Base-by-base conservation (phyloP, 352 stramenopile genomes). In the Globisporangium canariense region DNA sequence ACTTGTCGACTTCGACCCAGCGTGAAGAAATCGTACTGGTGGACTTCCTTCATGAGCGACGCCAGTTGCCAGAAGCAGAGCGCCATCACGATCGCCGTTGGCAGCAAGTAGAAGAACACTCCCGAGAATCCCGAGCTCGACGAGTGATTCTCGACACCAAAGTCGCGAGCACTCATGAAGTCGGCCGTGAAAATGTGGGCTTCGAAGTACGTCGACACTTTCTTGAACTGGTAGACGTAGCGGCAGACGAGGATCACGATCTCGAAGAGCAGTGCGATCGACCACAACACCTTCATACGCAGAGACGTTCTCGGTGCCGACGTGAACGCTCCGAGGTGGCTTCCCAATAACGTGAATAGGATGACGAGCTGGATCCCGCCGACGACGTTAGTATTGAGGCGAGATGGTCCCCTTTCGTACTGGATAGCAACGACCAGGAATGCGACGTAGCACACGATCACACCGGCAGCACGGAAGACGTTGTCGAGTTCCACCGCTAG, bases 1-100 rank as follows among this genome's bases (percentile, higher is more conserved):
- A 86, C 73, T 6, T 69, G 45, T 20, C 65, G 68, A 53, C 77
- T 91, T 64, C 81, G 67, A 13, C 82, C 84, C 20, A 75, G 71
- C 22, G 76, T 81, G 47, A 93, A 82, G 4, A 90, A 73, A 32
- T 90, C 73, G 62, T 92, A 93, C 30, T 74, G 63, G 7, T 78
- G 69, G 8, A 93, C 71, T 0, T 80, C 73, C 56, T 81, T 86
- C 69, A 84, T 83, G 63, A 96, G 84, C 34, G 83, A 89, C 30
- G 78, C 75, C 16, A 96, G 66, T 53, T 96, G 87, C 87, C 87
- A 96, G 54, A 92, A 93, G 56, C 83, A 88, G 32, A 96, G 59
- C 18, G 75, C 79, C 64, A 88, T 93, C 63, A 93, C 69, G 4
- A 89, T 61, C 0, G 77, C 75, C 1, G 83, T 94, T 2, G 87